Evolutionary conservation across 2,329 filamentous ascomycete genomes (phyloP), one percentile per base, ranked within the genome.

Genomic region (Cadophora gregata): DNA sequence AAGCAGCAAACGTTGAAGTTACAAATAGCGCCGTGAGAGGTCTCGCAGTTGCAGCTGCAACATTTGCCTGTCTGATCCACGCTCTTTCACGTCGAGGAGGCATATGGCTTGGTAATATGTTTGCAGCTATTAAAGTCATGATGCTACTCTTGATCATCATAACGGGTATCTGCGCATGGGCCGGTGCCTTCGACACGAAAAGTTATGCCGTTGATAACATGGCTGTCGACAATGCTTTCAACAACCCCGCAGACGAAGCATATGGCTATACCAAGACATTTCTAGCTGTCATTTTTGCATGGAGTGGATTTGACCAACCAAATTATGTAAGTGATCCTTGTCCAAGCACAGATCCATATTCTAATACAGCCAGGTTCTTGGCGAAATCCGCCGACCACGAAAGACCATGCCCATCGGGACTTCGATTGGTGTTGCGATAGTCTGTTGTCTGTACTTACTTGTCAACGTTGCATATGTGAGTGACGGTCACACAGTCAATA

Each of bases 91-190:
- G 85, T 29, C 77, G 80, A 5, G 83, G 82, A 3, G 85, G 85
- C 1, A 84, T 86, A 51, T 72, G 78, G 25, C 71, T 86, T 27
- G 85, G 84, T 72, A 86, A 86, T 67, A 27, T 79, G n/a, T 76
- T 86, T 36, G 84, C 84, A 3, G 73, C 81, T 3, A 70, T 84
- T 66, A 87, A 87, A 69, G 73, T 85, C 3, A 70, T 77, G 55
- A 80, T 85, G 1, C 78, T 87, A 1, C 63, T 85, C 1, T 74
- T 81, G 10, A 82, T 86, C 58, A 76, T 81, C 45, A 65, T 73
- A 9, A 73, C 79, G 24, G 81, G 79, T 10, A 76, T 80, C 55
- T 51, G 65, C 7, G 50, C 50, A 19, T 53, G 50, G 50, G 19
- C 50, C 9, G 50, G 50, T 31, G 50, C 50, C 1, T 53, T 53